phyloP scores from a whole-genome alignment of 169 alveolate species.

The Plasmodium cynomolgi region DNA sequence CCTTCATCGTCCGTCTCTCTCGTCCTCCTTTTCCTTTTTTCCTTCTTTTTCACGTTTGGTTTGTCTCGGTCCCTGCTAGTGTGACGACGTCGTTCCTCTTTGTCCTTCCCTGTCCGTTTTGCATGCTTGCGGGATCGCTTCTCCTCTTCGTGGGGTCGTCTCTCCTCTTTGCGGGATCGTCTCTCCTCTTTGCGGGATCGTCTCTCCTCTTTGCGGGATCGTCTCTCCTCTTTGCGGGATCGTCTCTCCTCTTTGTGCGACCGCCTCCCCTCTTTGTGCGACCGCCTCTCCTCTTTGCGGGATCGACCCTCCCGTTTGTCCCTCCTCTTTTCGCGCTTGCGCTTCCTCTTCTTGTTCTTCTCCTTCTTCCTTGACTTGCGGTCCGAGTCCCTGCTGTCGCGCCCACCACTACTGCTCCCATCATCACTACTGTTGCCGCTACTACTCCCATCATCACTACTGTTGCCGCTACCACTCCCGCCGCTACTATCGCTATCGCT shows the following conservation, averaged over 20 bases:
- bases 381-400: neutral
- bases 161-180: neutral
- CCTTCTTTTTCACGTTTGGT: neutral
- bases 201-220: neutral
- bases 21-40: neutral
- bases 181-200: neutral
- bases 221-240: neutral
- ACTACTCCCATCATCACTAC: neutral
- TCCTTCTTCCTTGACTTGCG: neutral
- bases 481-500: neutral
- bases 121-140: neutral
- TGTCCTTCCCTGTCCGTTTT: neutral
- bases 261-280: neutral
- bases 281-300: neutral
- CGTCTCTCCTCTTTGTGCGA: too few relatives aligned
- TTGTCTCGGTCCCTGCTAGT: neutral
- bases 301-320: neutral
- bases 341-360: neutral
- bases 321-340: neutral
- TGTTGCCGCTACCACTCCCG: conserved; percentile 9
- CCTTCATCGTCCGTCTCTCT: neutral
- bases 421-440: neutral
- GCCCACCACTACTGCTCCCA: neutral
- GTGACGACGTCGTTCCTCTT: neutral
- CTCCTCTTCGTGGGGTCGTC: neutral